Base-by-base conservation (phyloP, 1,284 basidiomycete species). In the Irpex lacteus region DNA sequence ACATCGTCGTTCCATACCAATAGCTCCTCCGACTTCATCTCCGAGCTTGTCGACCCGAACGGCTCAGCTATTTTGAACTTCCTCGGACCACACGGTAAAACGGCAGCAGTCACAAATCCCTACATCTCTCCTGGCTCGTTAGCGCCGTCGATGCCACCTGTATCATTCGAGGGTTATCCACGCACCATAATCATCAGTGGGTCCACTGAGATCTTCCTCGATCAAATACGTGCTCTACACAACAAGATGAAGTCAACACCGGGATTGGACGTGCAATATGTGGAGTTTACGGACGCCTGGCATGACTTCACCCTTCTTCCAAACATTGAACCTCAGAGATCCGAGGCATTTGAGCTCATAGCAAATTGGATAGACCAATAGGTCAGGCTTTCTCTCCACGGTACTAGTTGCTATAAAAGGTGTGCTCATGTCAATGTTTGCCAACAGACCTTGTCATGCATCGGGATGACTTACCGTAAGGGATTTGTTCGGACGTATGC, bases 111-210 rank as follows among this genome's bases (percentile, higher is more conserved):
- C n/a, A 73, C 70, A 4, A 87, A 83, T 66, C 72, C 74, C 8
- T 88, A 86, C 68, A 79, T 89, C 52, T 88, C 85, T 0, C 86
- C 87, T 2, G 82, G 81, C 2, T 85, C 82, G 6, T 69, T 75
- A 47, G 66, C 80, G 47, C 75, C 80, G 1, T 66, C 70, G n/a
- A 70, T 79, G 53, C 59, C 50, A 58, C 61, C 70, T 2, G 72
- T 82, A 7, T 70, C 74, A 60, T 88, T 87, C 72, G 76, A 77
- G 21, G 81, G 77, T 15, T 87, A 86, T 72, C 87, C 87, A 1
- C 73, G 74, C 40, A 87, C 86, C 1, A 84, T 84, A 70, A 82
- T 89, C 59, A 72, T 81, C 18, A 78, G 78, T 2, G 87, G 86
- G 4, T 83, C 79, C 3, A 81, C 81, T 2, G 88, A 89, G 72